These are phyloP conservation scores for Microsporum ferrugineum DNA, from an alignment of 2,329 filamentous ascomycete species.

Conservation along the genomic window DNA sequence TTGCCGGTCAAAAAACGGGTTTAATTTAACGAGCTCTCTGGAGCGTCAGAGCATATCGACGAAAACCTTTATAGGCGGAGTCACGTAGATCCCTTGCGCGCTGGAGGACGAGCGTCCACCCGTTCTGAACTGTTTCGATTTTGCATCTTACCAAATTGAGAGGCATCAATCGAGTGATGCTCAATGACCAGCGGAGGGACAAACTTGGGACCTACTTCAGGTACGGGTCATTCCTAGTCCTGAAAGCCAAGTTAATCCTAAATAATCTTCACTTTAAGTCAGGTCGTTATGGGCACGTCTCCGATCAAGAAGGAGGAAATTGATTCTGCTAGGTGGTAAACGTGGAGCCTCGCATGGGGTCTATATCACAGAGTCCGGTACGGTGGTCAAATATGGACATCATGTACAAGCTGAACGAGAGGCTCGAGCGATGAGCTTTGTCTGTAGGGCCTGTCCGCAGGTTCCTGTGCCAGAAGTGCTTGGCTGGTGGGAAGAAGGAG, in stretches of 20 bases:
- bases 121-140: conserved; percentile 5
- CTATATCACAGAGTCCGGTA: conserved; percentile 12
- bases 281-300: conserved; percentile 5
- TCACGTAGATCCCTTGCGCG: neutral
- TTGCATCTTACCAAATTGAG: conserved; percentile 5
- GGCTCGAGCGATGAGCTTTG: conserved; percentile 14
- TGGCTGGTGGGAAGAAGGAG: conserved; percentile 18
- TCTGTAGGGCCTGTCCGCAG: conserved; percentile 15
- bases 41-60: conserved; percentile 4
- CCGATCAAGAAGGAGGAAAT: conserved; percentile 8
- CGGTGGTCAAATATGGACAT: conserved; percentile 26
- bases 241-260: conserved; percentile 8
- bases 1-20: no score
- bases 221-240: neutral
- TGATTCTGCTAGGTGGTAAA: conserved; percentile 11
- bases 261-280: conserved; percentile 8
- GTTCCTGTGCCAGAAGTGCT: conserved; percentile 20
- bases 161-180: neutral
- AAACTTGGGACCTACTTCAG: neutral
- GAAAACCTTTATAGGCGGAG: conserved; percentile 2
- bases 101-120: conserved; percentile 11
- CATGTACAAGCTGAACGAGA: conserved; percentile 20
- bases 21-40: neutral
- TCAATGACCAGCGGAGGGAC: neutral
- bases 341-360: conserved; percentile 8